A percentile compares a stretch with the other conserved stretches of the same genome.
phyloP scores from a whole-genome alignment of 805 yeast genomes.

The Candida glaebosa region DNA sequence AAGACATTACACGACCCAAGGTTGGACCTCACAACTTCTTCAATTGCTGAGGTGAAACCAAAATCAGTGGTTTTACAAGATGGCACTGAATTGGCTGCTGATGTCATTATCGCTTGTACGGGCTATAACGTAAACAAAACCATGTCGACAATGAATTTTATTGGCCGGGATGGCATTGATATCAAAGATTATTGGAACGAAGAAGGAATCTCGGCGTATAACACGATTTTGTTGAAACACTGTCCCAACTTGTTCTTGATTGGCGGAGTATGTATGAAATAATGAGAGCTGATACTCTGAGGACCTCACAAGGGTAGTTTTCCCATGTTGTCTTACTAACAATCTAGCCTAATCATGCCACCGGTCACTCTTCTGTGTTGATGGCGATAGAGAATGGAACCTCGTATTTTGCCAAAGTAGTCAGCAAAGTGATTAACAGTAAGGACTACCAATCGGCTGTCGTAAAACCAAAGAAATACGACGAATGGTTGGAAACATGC shows the following conservation, averaged over 20 bases:
- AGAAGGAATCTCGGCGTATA: constrained; percentile 33
- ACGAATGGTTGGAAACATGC: constrained; percentile 27
- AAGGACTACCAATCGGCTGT: constrained; percentile 21
- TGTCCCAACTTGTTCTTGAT: constrained; percentile 33
- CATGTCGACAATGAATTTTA: constrained; percentile 14
- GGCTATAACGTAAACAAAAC: constrained; percentile 31
- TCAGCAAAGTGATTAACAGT: constrained; percentile 25
- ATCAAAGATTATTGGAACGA: constrained; percentile 24
- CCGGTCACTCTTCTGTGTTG: constrained; percentile 42
- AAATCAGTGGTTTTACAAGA: constrained; percentile 25
- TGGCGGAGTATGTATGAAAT: constrained; percentile 24
- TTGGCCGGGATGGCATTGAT: constrained; percentile 24
- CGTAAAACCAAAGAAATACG: constrained; percentile 33
- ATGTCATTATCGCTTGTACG: constrained; percentile 41
- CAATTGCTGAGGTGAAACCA: constrained; percentile 23
- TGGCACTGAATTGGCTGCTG: constrained; percentile 30
- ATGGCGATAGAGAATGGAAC: constrained; percentile 35
- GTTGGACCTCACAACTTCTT: constrained; percentile 19
- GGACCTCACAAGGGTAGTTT: too few species aligned
- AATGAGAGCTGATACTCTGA: too few species aligned
- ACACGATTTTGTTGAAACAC: constrained; percentile 28
- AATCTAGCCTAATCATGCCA: constrained; percentile 32
- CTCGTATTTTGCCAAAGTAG: constrained; percentile 19
- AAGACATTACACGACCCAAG: constrained; percentile 30
- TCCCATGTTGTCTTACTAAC: not conserved